Conservation (phyloP, 2,329 filamentous ascomycete genomes). For the Alternaria metachromatica region DNA sequence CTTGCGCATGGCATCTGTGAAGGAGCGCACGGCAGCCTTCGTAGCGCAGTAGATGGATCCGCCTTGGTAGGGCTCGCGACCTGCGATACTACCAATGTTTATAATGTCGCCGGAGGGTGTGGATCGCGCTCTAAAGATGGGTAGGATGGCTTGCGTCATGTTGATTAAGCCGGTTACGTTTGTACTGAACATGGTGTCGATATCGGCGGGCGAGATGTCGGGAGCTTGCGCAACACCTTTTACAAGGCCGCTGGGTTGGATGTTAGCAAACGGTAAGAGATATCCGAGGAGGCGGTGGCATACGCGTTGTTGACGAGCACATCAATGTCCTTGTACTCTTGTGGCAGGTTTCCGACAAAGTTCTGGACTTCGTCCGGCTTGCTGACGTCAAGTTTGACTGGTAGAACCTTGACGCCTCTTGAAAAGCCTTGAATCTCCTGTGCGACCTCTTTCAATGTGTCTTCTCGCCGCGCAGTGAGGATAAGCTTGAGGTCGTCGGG, state of each 20-base stretch:
- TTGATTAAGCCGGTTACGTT: constrained; percentile 96
- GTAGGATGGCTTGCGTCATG: constrained; percentile 90
- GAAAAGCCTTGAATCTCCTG: constrained; percentile 78
- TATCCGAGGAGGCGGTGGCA: not conserved
- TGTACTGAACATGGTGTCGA: constrained; percentile 85
- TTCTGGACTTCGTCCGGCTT: constrained; percentile 73
- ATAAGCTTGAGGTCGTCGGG: constrained; percentile 82
- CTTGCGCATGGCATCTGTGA: constrained; percentile 81
- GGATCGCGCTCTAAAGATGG: constrained; percentile 73
- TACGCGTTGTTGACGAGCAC: constrained; percentile 75
- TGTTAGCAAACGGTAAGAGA: not conserved
- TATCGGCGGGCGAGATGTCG: constrained; percentile 80
- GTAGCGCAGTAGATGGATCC: constrained; percentile 93
- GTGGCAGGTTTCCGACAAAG: constrained; percentile 77
- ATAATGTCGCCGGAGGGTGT: constrained; percentile 81
- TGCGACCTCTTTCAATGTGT: constrained; percentile 77
- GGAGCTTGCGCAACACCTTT: constrained; percentile 87
- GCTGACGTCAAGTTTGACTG: constrained; percentile 87
- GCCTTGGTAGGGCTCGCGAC: constrained; percentile 81
- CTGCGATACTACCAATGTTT: constrained; percentile 93
- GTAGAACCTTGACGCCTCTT: constrained; percentile 75
- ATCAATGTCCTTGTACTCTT: constrained; percentile 84
- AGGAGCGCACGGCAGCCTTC: constrained; percentile 85
- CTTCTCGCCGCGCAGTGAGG: constrained; percentile 84
- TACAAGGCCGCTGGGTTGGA: constrained; percentile 70